Evolutionary conservation across 805 yeast genomes (phyloP).

Genomic region (Cyberlindnera meyerae): DNA sequence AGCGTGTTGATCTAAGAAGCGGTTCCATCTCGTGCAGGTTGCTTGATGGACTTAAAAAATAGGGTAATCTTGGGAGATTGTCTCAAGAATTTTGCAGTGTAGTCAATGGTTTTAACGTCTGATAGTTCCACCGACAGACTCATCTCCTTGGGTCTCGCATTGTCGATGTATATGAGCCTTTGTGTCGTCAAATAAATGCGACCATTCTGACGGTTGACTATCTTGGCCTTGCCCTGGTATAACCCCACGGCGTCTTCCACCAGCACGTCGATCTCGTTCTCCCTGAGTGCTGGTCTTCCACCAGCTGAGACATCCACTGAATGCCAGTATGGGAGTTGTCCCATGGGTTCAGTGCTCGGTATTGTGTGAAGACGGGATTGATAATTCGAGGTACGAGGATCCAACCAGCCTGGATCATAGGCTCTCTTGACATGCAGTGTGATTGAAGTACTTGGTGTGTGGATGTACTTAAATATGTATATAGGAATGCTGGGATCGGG

Average conservation of each 20-base stretch:
- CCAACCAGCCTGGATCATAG: too few relatives aligned
- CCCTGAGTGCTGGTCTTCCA: constrained; percentile 35
- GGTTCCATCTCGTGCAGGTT: neutral
- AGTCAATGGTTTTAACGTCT: constrained; percentile 37
- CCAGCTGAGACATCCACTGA: constrained; percentile 34
- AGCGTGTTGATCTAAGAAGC: constrained; percentile 1
- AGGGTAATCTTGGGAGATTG: constrained; percentile 74
- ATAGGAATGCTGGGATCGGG: too few relatives aligned
- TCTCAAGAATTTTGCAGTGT: constrained; percentile 55
- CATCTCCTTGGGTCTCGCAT: constrained; percentile 32
- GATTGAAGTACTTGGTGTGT: too few relatives aligned
- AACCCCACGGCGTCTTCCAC: constrained; percentile 62
- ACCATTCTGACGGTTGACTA: constrained; percentile 64
- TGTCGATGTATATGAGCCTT: constrained; percentile 70
- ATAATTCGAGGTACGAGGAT: neutral
- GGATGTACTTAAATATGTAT: too few relatives aligned
- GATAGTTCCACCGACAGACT: constrained; percentile 46
- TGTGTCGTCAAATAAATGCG: constrained; percentile 71
- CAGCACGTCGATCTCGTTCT: constrained; percentile 46
- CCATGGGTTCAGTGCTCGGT: constrained; percentile 8
- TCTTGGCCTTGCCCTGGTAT: constrained; percentile 71
- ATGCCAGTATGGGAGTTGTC: constrained; percentile 29
- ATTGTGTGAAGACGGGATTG: too few relatives aligned
- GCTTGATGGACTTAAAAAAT: constrained; percentile 25
- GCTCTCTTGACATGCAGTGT: too few relatives aligned